Base-by-base conservation (phyloP, 108 stramenopile species). In the Aureococcus anophagefferens region DNA sequence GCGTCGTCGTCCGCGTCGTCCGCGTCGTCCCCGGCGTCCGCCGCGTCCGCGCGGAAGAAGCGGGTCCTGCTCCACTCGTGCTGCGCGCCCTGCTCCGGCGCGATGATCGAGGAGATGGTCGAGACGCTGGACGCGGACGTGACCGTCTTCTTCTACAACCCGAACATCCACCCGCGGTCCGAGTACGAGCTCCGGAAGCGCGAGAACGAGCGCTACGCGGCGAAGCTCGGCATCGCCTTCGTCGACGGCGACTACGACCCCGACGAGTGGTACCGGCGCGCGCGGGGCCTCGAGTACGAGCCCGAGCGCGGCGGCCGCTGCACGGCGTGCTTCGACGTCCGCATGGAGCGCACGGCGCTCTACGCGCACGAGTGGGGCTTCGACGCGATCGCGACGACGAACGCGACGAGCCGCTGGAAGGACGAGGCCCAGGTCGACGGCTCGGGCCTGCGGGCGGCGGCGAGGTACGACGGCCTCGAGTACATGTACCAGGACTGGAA, bases 41-140 rank as follows among this genome's bases (percentile, higher is more conserved):
- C 5, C 40, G 40, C 5, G 13, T 11, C 40, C 9, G 40, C 5
- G 13, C 40, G 40, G 13, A 5, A 5, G 40, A 44, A 44, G 51
- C 37, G 37, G 7, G 82, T 87, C 62, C 74, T 87, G 29, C 73
- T 87, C 14, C 84, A 85, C 72, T 68, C 69, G 4, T 86, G 83
- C 71, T 87, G 86, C 70, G 86, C 86, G 28, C 86, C 86, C 0
- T 87, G 86, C 59, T 75, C 74, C 33, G 86, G 86, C 1, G 86
- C 86, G 30, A 87, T 87, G 86, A 77, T 87, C 30, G 82, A 85
- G 67, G 86, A 87, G 72, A 87, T 87, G 86, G 72, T 63, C 21
- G n/a, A 51, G 30, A 35, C 67, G 11, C 33, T 33, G 21, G 65
- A 31, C 65, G 65, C 33, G 17, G 80, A 80, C 44, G 83, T 86